Evolutionary conservation across 164 flowering plant species (phyloP).

Genomic region (Vitis riparia): DNA sequence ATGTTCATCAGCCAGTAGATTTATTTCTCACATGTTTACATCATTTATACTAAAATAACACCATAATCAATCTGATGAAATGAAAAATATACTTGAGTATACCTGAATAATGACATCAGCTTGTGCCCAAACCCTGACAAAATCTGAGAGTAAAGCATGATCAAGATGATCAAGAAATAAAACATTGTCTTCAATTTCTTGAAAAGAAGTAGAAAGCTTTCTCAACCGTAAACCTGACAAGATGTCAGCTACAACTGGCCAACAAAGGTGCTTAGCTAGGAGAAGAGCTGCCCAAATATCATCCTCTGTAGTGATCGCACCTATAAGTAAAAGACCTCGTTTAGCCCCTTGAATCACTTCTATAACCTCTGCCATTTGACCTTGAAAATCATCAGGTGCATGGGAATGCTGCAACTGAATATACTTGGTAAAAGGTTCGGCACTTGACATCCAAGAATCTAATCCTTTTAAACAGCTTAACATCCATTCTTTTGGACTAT

Average conservation of each 20-base stretch:
- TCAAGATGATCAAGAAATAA: conserved; percentile 86
- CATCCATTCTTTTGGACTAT: conserved; percentile 53
- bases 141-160: conserved; percentile 73
- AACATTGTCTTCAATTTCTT: conserved; percentile 38
- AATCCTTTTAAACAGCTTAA: conserved; percentile 64
- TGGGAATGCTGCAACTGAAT: conserved; percentile 36
- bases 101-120: conserved; percentile 90
- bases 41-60: neutral
- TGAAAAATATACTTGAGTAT: neutral
- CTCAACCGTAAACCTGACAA: conserved; percentile 87
- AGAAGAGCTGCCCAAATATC: conserved; percentile 90
- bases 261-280: conserved; percentile 68
- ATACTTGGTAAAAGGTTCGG: conserved; percentile 73
- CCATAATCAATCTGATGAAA: neutral
- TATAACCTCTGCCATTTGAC: conserved; percentile 49
- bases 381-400: conserved; percentile 17
- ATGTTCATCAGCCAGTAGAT: no score
- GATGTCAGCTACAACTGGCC: conserved; percentile 92
- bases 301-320: conserved; percentile 69
- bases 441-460: conserved; percentile 63
- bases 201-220: conserved; percentile 41
- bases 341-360: conserved; percentile 55
- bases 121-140: conserved; percentile 42
- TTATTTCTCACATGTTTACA: no score
- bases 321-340: conserved; percentile 70